These are phyloP conservation scores for Melastoma candidum DNA, from an alignment of 441 rosid species.

Conservation along the genomic window DNA sequence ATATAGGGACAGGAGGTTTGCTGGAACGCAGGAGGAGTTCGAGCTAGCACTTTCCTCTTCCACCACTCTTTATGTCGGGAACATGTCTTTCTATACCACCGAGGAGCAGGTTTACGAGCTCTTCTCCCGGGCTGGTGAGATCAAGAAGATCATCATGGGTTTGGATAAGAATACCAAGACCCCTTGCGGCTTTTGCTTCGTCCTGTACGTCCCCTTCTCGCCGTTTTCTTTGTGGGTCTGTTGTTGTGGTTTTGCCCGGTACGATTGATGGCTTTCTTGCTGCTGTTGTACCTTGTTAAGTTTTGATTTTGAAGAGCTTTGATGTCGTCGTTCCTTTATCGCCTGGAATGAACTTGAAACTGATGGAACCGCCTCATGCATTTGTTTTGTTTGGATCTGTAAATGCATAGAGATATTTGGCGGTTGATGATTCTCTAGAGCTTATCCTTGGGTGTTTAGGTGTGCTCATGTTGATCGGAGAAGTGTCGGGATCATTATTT, in stretches of 20 bases:
- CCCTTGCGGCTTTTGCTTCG: slow-evolving; percentile 95
- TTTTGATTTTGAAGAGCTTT: too few species aligned
- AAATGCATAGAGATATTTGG: background rate
- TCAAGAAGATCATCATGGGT: slow-evolving; percentile 95
- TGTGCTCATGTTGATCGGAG: too few species aligned
- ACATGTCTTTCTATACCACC: slow-evolving; percentile 89
- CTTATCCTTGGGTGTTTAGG: background rate
- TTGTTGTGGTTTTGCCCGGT: too few species aligned
- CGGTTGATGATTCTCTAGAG: background rate
- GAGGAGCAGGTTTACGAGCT: slow-evolving; percentile 98
- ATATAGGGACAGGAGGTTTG: slow-evolving; percentile 71
- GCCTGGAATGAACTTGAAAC: too few species aligned
- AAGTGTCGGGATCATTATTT: slow-evolving; percentile 5
- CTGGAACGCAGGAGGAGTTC: slow-evolving; percentile 78
- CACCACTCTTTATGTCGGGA: slow-evolving; percentile 70
- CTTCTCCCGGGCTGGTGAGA: slow-evolving; percentile 83
- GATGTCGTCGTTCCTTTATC: too few species aligned
- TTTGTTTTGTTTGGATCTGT: too few species aligned
- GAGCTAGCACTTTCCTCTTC: slow-evolving; percentile 61
- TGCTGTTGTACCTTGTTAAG: too few species aligned
- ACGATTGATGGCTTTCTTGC: too few species aligned
- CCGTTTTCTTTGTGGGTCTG: too few species aligned
- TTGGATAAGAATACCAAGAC: slow-evolving; percentile 90
- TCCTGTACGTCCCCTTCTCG: slow-evolving; percentile 34
- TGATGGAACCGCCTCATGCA: too few species aligned